Evolutionary conservation across 768 basidiomycete genomes (phyloP).

Genomic region (Symmetrospora coprosmae): DNA sequence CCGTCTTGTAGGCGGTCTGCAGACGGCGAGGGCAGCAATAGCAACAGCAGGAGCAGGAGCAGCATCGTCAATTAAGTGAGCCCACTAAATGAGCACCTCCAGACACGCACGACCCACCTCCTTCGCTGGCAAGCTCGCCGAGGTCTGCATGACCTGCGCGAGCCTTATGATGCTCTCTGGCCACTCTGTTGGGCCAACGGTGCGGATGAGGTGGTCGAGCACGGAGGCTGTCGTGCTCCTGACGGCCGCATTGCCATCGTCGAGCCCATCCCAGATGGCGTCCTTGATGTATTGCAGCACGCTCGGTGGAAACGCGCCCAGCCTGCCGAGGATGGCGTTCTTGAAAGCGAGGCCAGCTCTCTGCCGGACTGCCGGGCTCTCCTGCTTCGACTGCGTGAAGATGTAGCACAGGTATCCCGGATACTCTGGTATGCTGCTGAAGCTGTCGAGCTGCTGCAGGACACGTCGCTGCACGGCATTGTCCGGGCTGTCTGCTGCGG

Average conservation of each 20-base stretch:
- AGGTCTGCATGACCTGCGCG: slow-evolving; percentile 63
- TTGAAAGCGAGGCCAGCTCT: slow-evolving; percentile 95
- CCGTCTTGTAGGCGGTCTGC: slow-evolving; percentile 79
- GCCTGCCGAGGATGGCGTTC: slow-evolving; percentile 74
- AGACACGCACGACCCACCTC: too few relatives aligned
- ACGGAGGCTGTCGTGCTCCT: slow-evolving; percentile 85
- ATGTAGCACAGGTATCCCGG: slow-evolving; percentile 72
- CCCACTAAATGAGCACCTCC: too few relatives aligned
- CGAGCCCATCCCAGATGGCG: slow-evolving; percentile 66
- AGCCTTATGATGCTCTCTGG: slow-evolving; percentile 81
- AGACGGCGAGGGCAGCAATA: slow-evolving; percentile 24
- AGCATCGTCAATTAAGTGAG: too few relatives aligned
- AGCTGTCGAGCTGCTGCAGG: slow-evolving; percentile 65
- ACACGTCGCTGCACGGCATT: slow-evolving; percentile 8
- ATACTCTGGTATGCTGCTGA: slow-evolving; percentile 78
- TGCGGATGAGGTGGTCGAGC: slow-evolving; percentile 74
- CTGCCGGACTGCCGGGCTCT: slow-evolving; percentile 83
- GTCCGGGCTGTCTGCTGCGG: slow-evolving; percentile 2
- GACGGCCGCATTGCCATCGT: slow-evolving; percentile 64
- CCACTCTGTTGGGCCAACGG: slow-evolving; percentile 81
- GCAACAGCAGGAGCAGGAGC: neutral
- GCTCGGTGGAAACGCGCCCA: slow-evolving; percentile 48
- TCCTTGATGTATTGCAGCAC: slow-evolving; percentile 46
- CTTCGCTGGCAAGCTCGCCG: slow-evolving; percentile 57
- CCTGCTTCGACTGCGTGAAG: slow-evolving; percentile 60